These are phyloP conservation scores for Endogone sp. DNA, from an alignment of 192 early-diverging fungal genomes.

Conservation along the genomic window DNA sequence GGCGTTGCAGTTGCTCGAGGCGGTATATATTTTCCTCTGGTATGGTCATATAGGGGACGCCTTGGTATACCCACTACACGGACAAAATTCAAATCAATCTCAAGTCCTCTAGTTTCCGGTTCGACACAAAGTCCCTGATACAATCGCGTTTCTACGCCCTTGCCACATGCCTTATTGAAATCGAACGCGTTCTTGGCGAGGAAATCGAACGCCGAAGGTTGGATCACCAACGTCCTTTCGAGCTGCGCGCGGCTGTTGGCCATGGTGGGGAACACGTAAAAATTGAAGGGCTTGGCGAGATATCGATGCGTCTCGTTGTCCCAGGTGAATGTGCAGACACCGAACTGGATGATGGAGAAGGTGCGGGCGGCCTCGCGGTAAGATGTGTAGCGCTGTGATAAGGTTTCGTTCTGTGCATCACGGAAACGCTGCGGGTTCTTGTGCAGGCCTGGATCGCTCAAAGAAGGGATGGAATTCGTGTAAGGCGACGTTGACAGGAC, in stretches of 20 bases:
- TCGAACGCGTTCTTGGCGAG: slow-evolving; percentile 53
- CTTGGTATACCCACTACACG: slow-evolving; percentile 39
- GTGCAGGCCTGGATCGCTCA: neutral
- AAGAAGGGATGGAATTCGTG: no score
- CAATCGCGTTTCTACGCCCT: no score
- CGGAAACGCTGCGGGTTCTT: neutral
- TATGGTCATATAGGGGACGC: slow-evolving; percentile 52
- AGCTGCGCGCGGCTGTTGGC: slow-evolving; percentile 31
- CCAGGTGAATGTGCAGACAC: slow-evolving; percentile 60
- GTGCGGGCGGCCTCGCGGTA: slow-evolving; percentile 27
- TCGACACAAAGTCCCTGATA: no score
- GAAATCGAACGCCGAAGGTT: slow-evolving; percentile 55
- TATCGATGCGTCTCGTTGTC: slow-evolving; percentile 37
- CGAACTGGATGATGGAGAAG: slow-evolving; percentile 59
- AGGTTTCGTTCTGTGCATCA: slow-evolving; percentile 22
- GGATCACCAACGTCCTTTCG: slow-evolving; percentile 44
- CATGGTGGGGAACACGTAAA: slow-evolving; percentile 54
- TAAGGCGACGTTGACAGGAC: no score
- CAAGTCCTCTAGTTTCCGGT: neutral
- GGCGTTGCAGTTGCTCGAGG: slow-evolving; percentile 8
- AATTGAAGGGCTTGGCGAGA: slow-evolving; percentile 61
- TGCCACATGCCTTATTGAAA: slow-evolving; percentile 66
- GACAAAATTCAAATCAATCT: neutral
- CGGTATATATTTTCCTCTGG: slow-evolving; percentile 42
- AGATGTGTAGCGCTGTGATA: slow-evolving; percentile 51